phyloP scores from a whole-genome alignment of 371 early-diverging fungal species.

The Basidiobolus meristosporus region DNA sequence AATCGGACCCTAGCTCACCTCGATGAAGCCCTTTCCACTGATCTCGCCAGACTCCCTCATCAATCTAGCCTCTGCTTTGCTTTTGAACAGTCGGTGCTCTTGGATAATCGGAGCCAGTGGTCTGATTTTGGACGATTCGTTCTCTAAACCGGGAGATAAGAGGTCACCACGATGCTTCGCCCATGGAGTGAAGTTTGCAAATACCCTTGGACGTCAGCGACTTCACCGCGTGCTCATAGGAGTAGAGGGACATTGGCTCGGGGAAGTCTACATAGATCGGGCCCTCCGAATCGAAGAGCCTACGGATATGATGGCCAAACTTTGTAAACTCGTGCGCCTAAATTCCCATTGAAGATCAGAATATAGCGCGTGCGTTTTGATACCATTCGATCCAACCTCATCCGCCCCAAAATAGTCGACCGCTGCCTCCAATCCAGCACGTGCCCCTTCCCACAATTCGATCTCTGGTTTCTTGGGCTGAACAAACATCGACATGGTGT shows the following conservation, averaged over 20 bases:
- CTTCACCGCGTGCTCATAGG: constrained; percentile 1
- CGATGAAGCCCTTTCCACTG: constrained; percentile 54
- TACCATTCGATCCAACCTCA: constrained; percentile 25
- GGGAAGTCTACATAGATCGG: constrained; percentile 16
- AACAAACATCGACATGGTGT: constrained; percentile 76
- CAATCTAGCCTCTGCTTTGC: constrained; percentile 44
- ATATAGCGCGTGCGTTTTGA: too few species aligned
- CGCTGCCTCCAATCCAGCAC: constrained; percentile 67
- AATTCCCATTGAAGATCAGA: background rate
- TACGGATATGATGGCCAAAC: background rate
- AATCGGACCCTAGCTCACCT: constrained; percentile 9
- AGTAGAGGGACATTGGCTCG: background rate
- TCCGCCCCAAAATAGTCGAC: constrained; percentile 68
- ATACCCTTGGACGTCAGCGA: background rate
- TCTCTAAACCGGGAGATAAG: constrained; percentile 1
- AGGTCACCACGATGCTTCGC: too few species aligned
- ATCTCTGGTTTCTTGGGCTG: constrained; percentile 42
- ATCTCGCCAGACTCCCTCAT: constrained; percentile 66
- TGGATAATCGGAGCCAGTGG: constrained; percentile 39
- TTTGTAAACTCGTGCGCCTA: constrained; percentile 2
- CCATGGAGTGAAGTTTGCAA: too few species aligned
- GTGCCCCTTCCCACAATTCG: constrained; percentile 87
- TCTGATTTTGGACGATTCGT: constrained; percentile 11
- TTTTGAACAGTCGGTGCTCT: constrained; percentile 58
- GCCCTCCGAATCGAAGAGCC: constrained; percentile 6